Evolutionary conservation across 805 yeast genomes (phyloP).

Genomic region (Kodamaea laetipori): DNA sequence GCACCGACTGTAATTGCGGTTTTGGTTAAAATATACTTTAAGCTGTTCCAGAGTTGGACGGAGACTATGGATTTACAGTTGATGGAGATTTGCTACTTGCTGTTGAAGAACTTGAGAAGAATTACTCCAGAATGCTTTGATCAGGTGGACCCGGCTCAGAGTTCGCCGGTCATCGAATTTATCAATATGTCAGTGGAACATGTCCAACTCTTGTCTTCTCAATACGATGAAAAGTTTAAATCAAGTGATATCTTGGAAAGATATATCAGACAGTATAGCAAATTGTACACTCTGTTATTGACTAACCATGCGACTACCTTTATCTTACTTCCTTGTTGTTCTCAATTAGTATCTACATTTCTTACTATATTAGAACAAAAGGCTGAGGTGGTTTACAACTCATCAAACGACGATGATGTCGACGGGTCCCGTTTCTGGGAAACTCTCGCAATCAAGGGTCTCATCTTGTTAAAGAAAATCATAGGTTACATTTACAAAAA

Average conservation of each 20-base stretch:
- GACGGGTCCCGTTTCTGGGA: conserved; percentile 62
- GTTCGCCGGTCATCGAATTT: conserved; percentile 59
- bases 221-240: conserved; percentile 8
- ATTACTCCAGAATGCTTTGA: conserved; percentile 76
- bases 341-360: conserved; percentile 60
- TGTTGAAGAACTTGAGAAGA: conserved; percentile 74
- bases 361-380: conserved; percentile 62
- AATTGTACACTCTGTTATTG: conserved; percentile 64
- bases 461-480: conserved; percentile 64
- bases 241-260: conserved; percentile 56
- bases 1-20: conserved; percentile 64
- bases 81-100: conserved; percentile 75
- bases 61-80: conserved; percentile 48
- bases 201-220: conserved; percentile 52
- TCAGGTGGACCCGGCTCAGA: conserved; percentile 58
- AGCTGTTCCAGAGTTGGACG: conserved; percentile 62
- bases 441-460: conserved; percentile 63
- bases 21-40: conserved; percentile 58
- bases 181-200: conserved; percentile 58
- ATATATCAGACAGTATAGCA: conserved; percentile 73
- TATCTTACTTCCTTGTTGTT: conserved; percentile 64
- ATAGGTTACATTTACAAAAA: conserved; percentile 62
- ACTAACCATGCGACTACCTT: conserved; percentile 68
- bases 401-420: conserved; percentile 49
- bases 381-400: conserved; percentile 64